Evolutionary conservation across 768 basidiomycete genomes (phyloP).

Genomic region (Clavulina sp.): DNA sequence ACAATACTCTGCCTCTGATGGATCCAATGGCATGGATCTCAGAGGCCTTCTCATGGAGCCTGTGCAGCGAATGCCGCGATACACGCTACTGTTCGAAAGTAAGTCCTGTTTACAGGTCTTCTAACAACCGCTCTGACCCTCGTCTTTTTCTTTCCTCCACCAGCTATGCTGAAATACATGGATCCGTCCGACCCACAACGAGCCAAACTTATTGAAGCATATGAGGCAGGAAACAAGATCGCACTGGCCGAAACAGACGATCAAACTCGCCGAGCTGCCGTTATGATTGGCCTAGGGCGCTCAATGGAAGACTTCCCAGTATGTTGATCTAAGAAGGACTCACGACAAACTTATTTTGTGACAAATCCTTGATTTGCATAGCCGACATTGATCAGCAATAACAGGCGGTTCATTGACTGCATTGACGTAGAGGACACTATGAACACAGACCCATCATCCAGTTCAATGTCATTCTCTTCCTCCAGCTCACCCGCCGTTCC

Average conservation of each 20-base stretch:
- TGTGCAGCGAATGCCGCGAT: slow-evolving; percentile 87
- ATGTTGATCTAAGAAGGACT: slow-evolving; percentile 7
- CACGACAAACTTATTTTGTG: background rate
- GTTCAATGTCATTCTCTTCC: slow-evolving; percentile 31
- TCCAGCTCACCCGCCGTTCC: slow-evolving; percentile 37
- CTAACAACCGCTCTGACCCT: too few relatives aligned
- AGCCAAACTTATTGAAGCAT: slow-evolving; percentile 61
- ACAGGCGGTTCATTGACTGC: slow-evolving; percentile 74
- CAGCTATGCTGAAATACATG: slow-evolving; percentile 83
- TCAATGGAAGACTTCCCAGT: slow-evolving; percentile 80
- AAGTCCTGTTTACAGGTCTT: slow-evolving; percentile 4
- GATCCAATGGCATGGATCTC: slow-evolving; percentile 66
- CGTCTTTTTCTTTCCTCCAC: background rate
- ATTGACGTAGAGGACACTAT: slow-evolving; percentile 75
- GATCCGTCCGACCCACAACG: slow-evolving; percentile 59
- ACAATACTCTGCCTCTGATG: slow-evolving; percentile 65
- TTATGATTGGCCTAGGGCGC: slow-evolving; percentile 69
- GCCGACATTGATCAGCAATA: slow-evolving; percentile 75
- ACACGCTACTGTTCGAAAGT: slow-evolving; percentile 75
- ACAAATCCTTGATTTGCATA: too few relatives aligned
- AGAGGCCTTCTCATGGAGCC: slow-evolving; percentile 92
- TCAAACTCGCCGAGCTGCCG: slow-evolving; percentile 73
- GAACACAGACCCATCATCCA: slow-evolving; percentile 11
- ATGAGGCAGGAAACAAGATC: slow-evolving; percentile 76
- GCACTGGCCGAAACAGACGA: slow-evolving; percentile 85